Base-by-base conservation (phyloP, 495 filamentous ascomycete genomes). In the Aspergillus heteromorphus region DNA sequence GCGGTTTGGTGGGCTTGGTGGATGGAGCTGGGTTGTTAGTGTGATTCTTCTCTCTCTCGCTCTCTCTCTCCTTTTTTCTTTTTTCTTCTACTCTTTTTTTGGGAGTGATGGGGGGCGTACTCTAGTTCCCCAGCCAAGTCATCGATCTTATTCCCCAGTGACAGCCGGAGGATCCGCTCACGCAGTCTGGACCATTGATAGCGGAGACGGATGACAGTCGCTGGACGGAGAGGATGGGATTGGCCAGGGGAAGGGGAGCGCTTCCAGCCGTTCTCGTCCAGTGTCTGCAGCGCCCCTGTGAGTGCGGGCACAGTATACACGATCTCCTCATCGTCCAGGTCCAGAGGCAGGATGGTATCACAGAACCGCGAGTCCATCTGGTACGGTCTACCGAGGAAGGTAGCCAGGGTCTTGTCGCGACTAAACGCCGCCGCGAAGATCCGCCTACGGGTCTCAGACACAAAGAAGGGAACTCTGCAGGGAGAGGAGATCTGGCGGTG, bases 391-490 rank as follows among this genome's bases (percentile, higher is more conserved):
- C 42, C 51, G 1, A 48, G 25, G 6, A 47, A 31, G 0, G 51
- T 48, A 20, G 51, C 51, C 9, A 54, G 40, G 29, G 17, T 45
- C 25, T 45, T 54, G 23, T 54, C 51, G n/a, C 41, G 20, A 23
- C 16, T 30, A 20, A 54, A 18, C 1, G 41, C 29, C 4, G 43
- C 18, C 11, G 51, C 41, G 25, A 54, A 54, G 2, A 54, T 36
- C 16, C 51, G 45, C 16, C 23, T 54, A 8, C 51, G 51, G 16
- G 51, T 48, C 34, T 54, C 51, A 13, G 43, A 25, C 2, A 54
- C 38, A 11, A 36, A 54, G 17, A 54, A 54, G 1, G 51, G 51
- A 2, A 54, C 51, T 21, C 34, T 10, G 3, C 17, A 13, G 7
- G 29, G 25, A 4, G 25, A 45, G 0, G 29, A 48, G 2, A 10